These are phyloP conservation scores for Halenospora varia DNA, from an alignment of 495 filamentous ascomycete species.

Conservation along the genomic window DNA sequence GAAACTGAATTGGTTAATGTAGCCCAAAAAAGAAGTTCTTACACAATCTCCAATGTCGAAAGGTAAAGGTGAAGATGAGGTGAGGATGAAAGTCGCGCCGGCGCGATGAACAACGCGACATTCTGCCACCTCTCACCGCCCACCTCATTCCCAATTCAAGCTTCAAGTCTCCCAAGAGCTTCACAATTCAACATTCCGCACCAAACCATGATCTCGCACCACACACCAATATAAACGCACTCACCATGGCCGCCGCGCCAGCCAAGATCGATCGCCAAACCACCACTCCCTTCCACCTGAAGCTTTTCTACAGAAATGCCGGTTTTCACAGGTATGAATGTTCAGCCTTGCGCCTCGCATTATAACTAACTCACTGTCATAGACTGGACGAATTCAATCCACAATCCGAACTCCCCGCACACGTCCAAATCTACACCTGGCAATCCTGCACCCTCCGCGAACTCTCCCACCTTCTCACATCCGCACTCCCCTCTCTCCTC, in stretches of 20 bases:
- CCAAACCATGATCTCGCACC: background rate
- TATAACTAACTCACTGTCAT: constrained; percentile 4
- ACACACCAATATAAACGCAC: background rate
- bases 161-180: too few relatives aligned
- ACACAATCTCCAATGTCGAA: too few relatives aligned
- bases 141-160: too few relatives aligned
- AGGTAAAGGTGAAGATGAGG: too few relatives aligned
- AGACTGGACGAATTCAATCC: constrained; percentile 65
- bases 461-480: constrained; percentile 69
- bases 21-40: too few relatives aligned
- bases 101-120: too few relatives aligned
- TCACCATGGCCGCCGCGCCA: constrained; percentile 12
- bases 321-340: constrained; percentile 63
- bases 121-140: too few relatives aligned
- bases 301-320: constrained; percentile 77
- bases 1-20: too few relatives aligned
- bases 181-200: background rate
- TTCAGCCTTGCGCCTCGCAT: constrained; percentile 26
- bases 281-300: constrained; percentile 83
- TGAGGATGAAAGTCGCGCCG: too few relatives aligned
- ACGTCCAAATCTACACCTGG: constrained; percentile 88
- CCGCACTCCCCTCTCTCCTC: constrained; percentile 62
- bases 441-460: constrained; percentile 76
- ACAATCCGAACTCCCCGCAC: constrained; percentile 52
- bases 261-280: constrained; percentile 63